These are phyloP conservation scores for Dendrobium huoshanense DNA, from an alignment of 106 monocot genomes.

Conservation along the genomic window DNA sequence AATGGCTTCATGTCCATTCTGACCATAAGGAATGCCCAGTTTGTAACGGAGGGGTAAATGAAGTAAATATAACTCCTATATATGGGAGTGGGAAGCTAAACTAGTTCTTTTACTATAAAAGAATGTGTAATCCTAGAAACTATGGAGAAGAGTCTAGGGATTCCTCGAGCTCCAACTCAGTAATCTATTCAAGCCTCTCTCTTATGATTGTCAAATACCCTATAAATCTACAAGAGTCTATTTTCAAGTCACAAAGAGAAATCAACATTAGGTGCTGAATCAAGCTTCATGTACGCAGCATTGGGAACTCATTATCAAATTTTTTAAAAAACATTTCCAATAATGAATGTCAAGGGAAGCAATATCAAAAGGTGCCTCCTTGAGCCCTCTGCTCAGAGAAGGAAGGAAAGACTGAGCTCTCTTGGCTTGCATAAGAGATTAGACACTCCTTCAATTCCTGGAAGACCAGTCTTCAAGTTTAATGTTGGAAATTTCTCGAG, in stretches of 20 bases:
- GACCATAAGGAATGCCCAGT: constrained; percentile 13
- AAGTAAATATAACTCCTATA: constrained; percentile 12
- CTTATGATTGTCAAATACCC: constrained; percentile 9
- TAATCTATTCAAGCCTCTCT: constrained; percentile 5
- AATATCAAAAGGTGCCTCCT: constrained; percentile 19
- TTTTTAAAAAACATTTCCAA: constrained; percentile 24
- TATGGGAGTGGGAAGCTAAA: constrained; percentile 12
- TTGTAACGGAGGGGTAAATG: constrained; percentile 12
- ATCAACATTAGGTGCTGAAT: not conserved
- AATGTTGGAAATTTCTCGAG: constrained; percentile 39
- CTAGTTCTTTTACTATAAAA: not conserved
- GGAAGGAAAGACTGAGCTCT: not conserved
- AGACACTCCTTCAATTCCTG: constrained; percentile 72
- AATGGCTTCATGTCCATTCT: constrained; percentile 17
- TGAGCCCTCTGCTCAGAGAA: no score
- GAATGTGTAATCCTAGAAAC: not conserved
- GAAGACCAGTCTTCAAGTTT: constrained; percentile 64
- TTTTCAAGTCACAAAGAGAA: not conserved
- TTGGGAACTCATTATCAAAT: constrained; percentile 28
- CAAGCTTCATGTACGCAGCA: no score
- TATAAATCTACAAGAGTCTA: constrained; percentile 3
- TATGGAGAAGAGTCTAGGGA: constrained; percentile 1
- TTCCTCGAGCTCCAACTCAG: constrained; percentile 22
- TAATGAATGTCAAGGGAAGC: constrained; percentile 24
- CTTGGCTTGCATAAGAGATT: constrained; percentile 29